Percentiles rank a stretch among this genome's conserved stretches.
Evolutionary conservation across 2,329 filamentous ascomycete species (phyloP).

Genomic region (Ceratocystis papillata): DNA sequence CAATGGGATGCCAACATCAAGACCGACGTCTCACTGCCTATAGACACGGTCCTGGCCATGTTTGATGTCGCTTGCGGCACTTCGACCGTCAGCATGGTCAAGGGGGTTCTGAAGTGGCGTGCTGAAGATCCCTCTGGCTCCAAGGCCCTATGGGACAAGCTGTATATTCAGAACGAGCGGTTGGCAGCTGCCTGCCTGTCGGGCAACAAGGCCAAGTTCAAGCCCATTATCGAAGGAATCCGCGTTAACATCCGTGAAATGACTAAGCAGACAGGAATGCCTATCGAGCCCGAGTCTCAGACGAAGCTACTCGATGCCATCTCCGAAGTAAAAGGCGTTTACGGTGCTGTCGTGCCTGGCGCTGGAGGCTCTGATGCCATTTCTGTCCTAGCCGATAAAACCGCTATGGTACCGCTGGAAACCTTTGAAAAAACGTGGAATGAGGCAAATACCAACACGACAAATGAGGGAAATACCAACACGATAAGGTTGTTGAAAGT

Average conservation of each 20-base stretch:
- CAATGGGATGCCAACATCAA: conserved; percentile 70
- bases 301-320: conserved; percentile 73
- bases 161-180: conserved; percentile 64
- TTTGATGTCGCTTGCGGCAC: conserved; percentile 93
- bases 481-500: conserved; percentile 60
- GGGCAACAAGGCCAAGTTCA: conserved; percentile 36
- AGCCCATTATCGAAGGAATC: conserved; percentile 39
- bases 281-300: conserved; percentile 81
- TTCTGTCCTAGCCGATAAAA: conserved; percentile 66
- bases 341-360: conserved; percentile 85
- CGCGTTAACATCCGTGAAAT: conserved; percentile 62
- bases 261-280: conserved; percentile 62
- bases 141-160: conserved; percentile 52
- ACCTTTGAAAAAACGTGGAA: conserved; percentile 57
- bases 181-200: conserved; percentile 55
- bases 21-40: conserved; percentile 50
- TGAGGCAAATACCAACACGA: conserved; percentile 42
- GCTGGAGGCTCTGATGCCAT: conserved; percentile 91
- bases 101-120: conserved; percentile 76
- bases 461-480: conserved; percentile 32
- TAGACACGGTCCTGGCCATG: conserved; percentile 70
- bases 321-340: conserved; percentile 61
- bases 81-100: conserved; percentile 92
- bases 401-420: conserved; percentile 51
- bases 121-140: conserved; percentile 53